Evolutionary conservation across 164 flowering plant species (phyloP).

Genomic region (Vitis labrusca): DNA sequence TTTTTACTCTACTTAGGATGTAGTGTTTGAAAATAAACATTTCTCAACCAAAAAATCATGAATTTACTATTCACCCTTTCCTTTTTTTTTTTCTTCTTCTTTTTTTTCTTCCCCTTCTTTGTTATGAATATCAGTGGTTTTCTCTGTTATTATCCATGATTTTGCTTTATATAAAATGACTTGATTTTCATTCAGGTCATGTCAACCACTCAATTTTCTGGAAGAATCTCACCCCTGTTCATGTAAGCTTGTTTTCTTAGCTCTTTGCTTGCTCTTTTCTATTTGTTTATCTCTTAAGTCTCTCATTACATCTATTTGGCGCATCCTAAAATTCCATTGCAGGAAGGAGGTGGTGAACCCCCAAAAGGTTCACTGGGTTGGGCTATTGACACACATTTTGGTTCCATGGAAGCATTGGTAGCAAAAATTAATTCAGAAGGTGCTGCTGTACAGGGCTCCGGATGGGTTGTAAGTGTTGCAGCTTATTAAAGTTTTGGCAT

Average conservation of each 20-base stretch:
- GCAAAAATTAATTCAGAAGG: constrained; percentile 83
- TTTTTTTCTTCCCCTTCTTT: background rate
- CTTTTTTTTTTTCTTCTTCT: background rate
- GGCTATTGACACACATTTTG: constrained; percentile 82
- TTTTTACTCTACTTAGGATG: too few relatives aligned
- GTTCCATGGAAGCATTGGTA: constrained; percentile 68
- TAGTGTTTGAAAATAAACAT: too few relatives aligned
- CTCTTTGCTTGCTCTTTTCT: background rate
- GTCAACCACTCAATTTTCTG: constrained; percentile 95
- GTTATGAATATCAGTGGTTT: background rate
- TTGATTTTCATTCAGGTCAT: constrained; percentile 59
- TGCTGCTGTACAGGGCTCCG: constrained; percentile 97
- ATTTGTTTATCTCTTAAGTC: background rate
- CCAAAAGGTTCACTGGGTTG: constrained; percentile 72
- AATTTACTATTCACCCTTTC: background rate
- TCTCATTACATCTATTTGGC: background rate
- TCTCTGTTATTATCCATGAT: too few relatives aligned
- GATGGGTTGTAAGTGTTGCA: constrained; percentile 93
- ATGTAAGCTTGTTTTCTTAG: constrained; percentile 41
- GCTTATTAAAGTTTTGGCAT: constrained; percentile 3
- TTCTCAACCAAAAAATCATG: too few relatives aligned
- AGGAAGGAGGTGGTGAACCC: constrained; percentile 98
- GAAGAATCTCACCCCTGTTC: constrained; percentile 81
- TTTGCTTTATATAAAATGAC: background rate
- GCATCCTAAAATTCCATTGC: constrained; percentile 15